Evolutionary conservation across 768 basidiomycete genomes (phyloP), one percentile per base, ranked within the genome.

Genomic region (Russula sp.): DNA sequence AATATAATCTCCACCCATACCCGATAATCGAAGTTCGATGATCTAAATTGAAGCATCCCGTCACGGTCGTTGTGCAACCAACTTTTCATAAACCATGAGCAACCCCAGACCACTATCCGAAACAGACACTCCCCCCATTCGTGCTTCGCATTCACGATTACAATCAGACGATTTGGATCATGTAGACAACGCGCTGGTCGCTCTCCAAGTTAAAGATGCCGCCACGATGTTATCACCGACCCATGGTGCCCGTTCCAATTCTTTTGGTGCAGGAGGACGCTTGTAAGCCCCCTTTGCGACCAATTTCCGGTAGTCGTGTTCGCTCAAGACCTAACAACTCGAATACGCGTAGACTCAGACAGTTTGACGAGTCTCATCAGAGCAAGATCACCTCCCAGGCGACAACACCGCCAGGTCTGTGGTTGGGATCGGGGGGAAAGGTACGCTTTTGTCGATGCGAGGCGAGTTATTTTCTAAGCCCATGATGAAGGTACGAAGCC

Each of bases 341-440:
- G 36, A 10, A 61, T 18, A 20, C 60, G 13, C 13, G 13, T 64
- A 92, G 89, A 86, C 75, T 92, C 69, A 91, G 89, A 78, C 80
- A 81, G 68, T 93, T 92, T 69, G 90, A 93, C 73, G 79, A 89
- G 73, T 88, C 89, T 48, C 80, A 85, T 24, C 80, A 84, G 16
- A 92, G 90, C 69, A 80, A 87, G 63, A 83, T 81, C 67, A 83
- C 82, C 49, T 92, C 91, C 51, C 83, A 85, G 67, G 84, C 90
- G 5, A 82, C 87, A 24, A 91, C 90, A 0, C 90, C 91, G 2
- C 91, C 1, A 81, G 81, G 62, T 87, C 91, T 13, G 92, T 94
- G 3, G 90, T 90, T 63, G 92, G 92, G 16, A 94, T 94, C 63
- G 92, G 92, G 40, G 87, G 85, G 68, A 94, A 93, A 81, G 92